A percentile compares a stretch with the other conserved stretches of the same genome.
Evolutionary conservation across 257 asterid species (phyloP).

Genomic region (Linderniella brevidens): DNA sequence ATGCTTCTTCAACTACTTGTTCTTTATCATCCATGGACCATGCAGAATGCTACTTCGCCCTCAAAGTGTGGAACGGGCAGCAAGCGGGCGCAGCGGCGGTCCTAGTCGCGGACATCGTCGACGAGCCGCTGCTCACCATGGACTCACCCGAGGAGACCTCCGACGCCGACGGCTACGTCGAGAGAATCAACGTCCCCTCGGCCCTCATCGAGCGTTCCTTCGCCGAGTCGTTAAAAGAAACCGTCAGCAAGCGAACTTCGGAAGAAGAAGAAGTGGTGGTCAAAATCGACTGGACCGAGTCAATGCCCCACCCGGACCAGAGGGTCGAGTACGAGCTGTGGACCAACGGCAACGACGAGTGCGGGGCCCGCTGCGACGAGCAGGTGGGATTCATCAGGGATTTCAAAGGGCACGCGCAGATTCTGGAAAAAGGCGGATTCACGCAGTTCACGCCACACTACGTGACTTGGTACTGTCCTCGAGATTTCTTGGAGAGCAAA

Average conservation of each 20-base stretch:
- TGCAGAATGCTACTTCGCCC: constrained; percentile 64
- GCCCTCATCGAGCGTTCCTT: constrained; percentile 52
- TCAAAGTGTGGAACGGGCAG: constrained; percentile 78
- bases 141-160: constrained; percentile 75
- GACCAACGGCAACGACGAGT: constrained; percentile 89
- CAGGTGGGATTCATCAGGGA: constrained; percentile 61
- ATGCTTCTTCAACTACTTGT: no score
- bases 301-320: constrained; percentile 80
- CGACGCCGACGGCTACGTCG: constrained; percentile 56
- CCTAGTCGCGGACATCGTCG: constrained; percentile 65
- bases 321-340: constrained; percentile 76
- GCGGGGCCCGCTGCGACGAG: constrained; percentile 74
- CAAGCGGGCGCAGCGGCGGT: constrained; percentile 91
- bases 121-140: constrained; percentile 77
- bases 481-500: constrained; percentile 35
- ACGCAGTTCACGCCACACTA: constrained; percentile 73
- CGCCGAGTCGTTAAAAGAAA: constrained; percentile 35
- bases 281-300: constrained; percentile 76
- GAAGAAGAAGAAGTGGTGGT: constrained; percentile 32
- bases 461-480: constrained; percentile 86
- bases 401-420: constrained; percentile 77
- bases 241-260: constrained; percentile 11
- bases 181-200: constrained; percentile 63
- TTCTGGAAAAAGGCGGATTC: constrained; percentile 74
- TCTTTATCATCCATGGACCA: background rate